A percentile compares a stretch with the other conserved stretches of the same genome.
Conservation (phyloP, 768 basidiomycete genomes). For the Sistotremastrum niveocremeum region DNA sequence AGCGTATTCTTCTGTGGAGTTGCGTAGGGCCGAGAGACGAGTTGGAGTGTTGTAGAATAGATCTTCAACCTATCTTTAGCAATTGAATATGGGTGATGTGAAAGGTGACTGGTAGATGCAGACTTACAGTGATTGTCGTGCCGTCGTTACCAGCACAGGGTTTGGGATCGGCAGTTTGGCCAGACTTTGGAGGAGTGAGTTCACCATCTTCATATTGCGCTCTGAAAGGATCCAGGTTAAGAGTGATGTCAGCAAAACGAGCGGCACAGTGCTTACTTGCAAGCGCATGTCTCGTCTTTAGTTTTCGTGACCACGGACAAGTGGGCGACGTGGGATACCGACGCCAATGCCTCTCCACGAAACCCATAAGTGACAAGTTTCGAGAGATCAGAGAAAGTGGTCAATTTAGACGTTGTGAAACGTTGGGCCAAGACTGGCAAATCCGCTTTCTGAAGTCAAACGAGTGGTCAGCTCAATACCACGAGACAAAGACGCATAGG, state of each 20-base stretch:
- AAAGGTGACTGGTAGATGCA: background rate
- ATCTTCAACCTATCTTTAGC: constrained; percentile 64
- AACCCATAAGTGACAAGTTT: constrained; percentile 89
- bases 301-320: constrained; percentile 87
- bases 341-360: constrained; percentile 91
- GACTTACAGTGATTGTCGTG: constrained; percentile 67
- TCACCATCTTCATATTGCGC: constrained; percentile 71
- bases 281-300: constrained; percentile 66
- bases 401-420: constrained; percentile 90
- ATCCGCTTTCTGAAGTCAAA: constrained; percentile 59
- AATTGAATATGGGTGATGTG: background rate
- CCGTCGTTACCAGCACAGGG: constrained; percentile 93
- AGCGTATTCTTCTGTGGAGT: constrained; percentile 80
- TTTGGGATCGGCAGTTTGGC: constrained; percentile 62
- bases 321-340: constrained; percentile 87
- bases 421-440: constrained; percentile 85
- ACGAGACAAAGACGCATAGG: background rate
- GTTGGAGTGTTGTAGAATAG: constrained; percentile 89
- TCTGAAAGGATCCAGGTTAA: constrained; percentile 25
- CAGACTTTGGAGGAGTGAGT: constrained; percentile 56
- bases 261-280: constrained; percentile 58
- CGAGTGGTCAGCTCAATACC: background rate
- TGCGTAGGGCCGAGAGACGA: constrained; percentile 73
- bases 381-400: constrained; percentile 73
- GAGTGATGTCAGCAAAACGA: background rate